Base-by-base conservation (phyloP, 148 eudicot genomes). In the Simmondsia chinensis region DNA sequence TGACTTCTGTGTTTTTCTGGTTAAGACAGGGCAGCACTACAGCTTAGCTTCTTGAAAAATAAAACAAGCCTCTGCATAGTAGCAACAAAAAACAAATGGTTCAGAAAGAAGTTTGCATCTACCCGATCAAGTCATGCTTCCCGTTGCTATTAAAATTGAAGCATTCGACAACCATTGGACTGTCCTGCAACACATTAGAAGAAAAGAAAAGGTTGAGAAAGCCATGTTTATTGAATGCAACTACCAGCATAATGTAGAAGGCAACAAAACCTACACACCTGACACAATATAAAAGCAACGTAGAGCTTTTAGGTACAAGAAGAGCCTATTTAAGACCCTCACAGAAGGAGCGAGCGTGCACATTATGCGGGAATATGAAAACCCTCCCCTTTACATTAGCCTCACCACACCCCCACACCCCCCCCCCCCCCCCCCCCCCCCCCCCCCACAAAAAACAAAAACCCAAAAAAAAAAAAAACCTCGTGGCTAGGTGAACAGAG, bases 51-150 rank as follows among this genome's bases (percentile, higher is more conserved):
- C n/a, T n/a, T n/a, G n/a, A n/a, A n/a, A n/a, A n/a, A n/a, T n/a
- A n/a, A n/a, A n/a, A n/a, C n/a, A n/a, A n/a, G n/a, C n/a, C n/a
- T n/a, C n/a, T n/a, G n/a, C n/a, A 38, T 51, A 45, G 38, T 60
- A 37, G 59, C 47, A 51, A 60, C 32, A 26, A 39, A 29, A 57
- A 26, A 54, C 28, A 43, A 10, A 22, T 6, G 39, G 35, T 25
- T 15, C n/a, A 39, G 15, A 45, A 43, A 37, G 25, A 25, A 29
- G 26, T 46, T 14, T 33, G 30, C 51, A 33, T 50, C 68, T 75
- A 93, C 99, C 99, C 94, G 46, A 93, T 54, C 54, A 77, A 66
- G 60, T 77, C 96, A 56, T 93, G 99, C 60, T 77, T 93, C 35
- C 99, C 99, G 48, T 75, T 80, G 75, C 71, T 66, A 65, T 83